Percentiles rank a stretch among this genome's conserved stretches.
phyloP scores from a whole-genome alignment of 805 yeast species.

The Myxozyma melibiosi region DNA sequence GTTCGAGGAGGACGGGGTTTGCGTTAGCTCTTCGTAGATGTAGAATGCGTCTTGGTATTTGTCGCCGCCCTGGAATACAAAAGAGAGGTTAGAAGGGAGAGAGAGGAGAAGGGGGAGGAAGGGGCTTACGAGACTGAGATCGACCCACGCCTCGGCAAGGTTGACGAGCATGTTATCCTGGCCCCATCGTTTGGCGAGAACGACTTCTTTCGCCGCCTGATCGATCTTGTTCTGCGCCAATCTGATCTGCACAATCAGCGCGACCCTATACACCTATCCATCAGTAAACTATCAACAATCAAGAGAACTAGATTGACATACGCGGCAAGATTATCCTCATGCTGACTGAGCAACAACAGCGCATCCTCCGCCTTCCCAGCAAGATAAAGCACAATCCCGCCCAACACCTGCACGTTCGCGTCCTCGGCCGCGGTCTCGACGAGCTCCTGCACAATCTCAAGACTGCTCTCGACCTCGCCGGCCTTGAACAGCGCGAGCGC shows the following conservation, averaged over 20 bases:
- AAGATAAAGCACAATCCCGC: constrained; percentile 48
- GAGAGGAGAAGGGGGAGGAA: constrained; percentile 64
- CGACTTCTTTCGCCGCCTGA: constrained; percentile 52
- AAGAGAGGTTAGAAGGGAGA: constrained; percentile 10
- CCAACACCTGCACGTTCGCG: constrained; percentile 45
- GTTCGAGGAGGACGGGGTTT: constrained; percentile 52
- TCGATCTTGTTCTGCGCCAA: constrained; percentile 49
- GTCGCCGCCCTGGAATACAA: constrained; percentile 37
- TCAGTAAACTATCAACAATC: background rate
- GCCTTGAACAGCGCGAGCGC: constrained; percentile 31
- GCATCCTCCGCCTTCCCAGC: constrained; percentile 50
- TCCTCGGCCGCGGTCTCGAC: constrained; percentile 35
- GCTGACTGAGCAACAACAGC: constrained; percentile 44
- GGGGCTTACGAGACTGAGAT: constrained; percentile 45
- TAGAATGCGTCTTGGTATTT: constrained; percentile 47
- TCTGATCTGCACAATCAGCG: constrained; percentile 44
- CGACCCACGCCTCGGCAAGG: constrained; percentile 74
- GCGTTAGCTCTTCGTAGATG: constrained; percentile 71
- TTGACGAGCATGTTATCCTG: constrained; percentile 77
- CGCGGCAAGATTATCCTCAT: constrained; percentile 45
- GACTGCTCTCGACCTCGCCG: constrained; percentile 22
- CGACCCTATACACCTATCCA: constrained; percentile 36
- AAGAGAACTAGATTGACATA: constrained; percentile 4
- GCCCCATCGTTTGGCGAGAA: constrained; percentile 51
- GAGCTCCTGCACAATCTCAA: constrained; percentile 33